Evolutionary conservation across 805 yeast genomes (phyloP), one percentile per base, ranked within the genome.

Genomic region (Saturnispora mendoncae): DNA sequence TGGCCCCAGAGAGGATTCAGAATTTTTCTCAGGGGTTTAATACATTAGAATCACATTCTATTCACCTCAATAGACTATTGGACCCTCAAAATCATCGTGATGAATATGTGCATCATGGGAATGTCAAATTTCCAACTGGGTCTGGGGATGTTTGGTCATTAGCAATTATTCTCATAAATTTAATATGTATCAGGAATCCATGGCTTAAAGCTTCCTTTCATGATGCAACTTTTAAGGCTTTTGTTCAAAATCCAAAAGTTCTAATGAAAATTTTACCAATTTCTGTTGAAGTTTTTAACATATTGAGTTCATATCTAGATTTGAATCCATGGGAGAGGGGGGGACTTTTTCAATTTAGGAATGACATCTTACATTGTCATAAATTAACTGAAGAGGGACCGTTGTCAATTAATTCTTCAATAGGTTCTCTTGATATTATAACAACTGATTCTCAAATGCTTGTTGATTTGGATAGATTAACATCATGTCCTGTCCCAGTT

Each of bases 121-220:
- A 58, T 44, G 63, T 59, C 23, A 60, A 65, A 38, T 67, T 64
- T 43, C 88, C 92, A 10, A 80, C 94, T 0, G 61, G 72, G 24
- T 75, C 84, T 7, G 87, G 94, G 35, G 96, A 86, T 54, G 72
- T 85, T 23, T 87, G 94, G 97, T 81, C 94, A 2, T 62, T 87
- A 38, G 90, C 88, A 2, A 79, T 87, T 27, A 78, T 87, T 18
- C 64, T 87, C 42, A 78, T 87, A 48, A 87, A 87, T 57, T 66
- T 88, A 40, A 71, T 84, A 9, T 84, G 94, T 50, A 79, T 84
- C 32, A 71, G 94, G 57, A 88, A 87, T 53, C 95, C 96, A 23
- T 87, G 96, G 96, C 74, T 84, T 38, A 77, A 80, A 50, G 94
- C 95, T 9, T 72, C 80, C 39, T 64, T 75, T 30, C 71, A 71